Conservation (phyloP, 176 grass and related monocot genomes). For the Aegilops tauschii region DNA sequence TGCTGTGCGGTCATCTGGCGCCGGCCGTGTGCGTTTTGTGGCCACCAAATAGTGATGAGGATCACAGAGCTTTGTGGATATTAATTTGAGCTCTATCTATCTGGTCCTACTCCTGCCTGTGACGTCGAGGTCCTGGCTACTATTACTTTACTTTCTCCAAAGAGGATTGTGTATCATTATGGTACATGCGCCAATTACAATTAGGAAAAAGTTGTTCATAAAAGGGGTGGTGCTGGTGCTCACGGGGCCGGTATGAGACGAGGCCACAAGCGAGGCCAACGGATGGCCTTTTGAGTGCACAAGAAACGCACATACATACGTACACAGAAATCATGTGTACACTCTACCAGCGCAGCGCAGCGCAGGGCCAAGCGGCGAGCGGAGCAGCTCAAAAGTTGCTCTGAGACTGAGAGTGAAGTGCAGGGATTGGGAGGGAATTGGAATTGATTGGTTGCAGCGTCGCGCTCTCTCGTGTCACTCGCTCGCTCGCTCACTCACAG, state of each 20-base stretch:
- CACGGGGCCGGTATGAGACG: constrained; percentile 27
- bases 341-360: too few species aligned
- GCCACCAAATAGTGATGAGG: not conserved
- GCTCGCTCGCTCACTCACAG: not conserved
- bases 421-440: not conserved
- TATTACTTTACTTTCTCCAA: too few species aligned
- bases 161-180: too few species aligned
- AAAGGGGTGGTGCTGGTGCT: constrained; percentile 2
- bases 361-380: not conserved
- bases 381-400: not conserved
- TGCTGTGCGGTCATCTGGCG: not conserved
- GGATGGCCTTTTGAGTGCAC: constrained; percentile 12
- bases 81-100: not conserved
- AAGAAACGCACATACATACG: not conserved
- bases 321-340: not conserved
- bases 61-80: not conserved
- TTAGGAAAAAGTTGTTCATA: not conserved
- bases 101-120: not conserved
- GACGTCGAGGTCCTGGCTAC: not conserved
- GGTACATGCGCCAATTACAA: too few species aligned
- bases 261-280: not conserved
- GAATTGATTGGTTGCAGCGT: constrained; percentile 1
- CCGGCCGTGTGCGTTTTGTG: constrained; percentile 6
- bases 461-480: not conserved
- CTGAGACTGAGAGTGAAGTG: not conserved